Conservation (phyloP, 164 flowering plant genomes). For the Pachysandra terminalis region DNA sequence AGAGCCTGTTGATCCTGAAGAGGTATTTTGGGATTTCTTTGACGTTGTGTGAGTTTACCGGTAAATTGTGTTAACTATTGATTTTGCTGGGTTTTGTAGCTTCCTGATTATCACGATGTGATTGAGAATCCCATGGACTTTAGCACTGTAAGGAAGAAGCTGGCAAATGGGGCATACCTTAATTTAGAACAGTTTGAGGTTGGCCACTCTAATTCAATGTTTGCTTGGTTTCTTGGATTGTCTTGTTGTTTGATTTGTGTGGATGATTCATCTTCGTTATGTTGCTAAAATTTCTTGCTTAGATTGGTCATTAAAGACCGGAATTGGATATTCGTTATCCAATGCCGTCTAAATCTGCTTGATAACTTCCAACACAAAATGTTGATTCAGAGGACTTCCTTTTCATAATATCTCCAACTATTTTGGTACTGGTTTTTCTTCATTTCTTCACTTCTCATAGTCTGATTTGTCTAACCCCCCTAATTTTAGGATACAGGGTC, state of each 20-base stretch:
- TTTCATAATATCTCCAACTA: no score
- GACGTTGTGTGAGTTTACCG: not conserved
- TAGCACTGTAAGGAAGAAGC: conserved; percentile 84
- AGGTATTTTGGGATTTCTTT: conserved; percentile 41
- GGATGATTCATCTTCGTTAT: not conserved
- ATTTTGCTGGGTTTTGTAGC: conserved; percentile 41
- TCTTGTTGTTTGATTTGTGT: not conserved
- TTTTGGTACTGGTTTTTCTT: no score
- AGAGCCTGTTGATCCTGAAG: conserved; percentile 95
- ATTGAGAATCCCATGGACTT: conserved; percentile 96
- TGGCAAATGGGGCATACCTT: conserved; percentile 61
- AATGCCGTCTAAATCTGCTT: not conserved
- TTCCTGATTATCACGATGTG: conserved; percentile 90
- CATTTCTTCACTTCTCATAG: no score
- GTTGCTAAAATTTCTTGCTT: not conserved
- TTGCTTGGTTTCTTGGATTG: not conserved
- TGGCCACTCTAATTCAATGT: conserved; percentile 11
- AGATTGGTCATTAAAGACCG: not conserved
- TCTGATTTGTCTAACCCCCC: no score
- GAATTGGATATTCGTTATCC: not conserved
- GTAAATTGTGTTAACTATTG: conserved; percentile 2
- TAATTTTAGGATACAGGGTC: no score
- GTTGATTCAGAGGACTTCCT: no score
- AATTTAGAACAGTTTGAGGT: conserved; percentile 86
- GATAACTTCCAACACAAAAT: not conserved